phyloP scores from a whole-genome alignment of 495 filamentous ascomycete genomes.

The Xylaria longipes region DNA sequence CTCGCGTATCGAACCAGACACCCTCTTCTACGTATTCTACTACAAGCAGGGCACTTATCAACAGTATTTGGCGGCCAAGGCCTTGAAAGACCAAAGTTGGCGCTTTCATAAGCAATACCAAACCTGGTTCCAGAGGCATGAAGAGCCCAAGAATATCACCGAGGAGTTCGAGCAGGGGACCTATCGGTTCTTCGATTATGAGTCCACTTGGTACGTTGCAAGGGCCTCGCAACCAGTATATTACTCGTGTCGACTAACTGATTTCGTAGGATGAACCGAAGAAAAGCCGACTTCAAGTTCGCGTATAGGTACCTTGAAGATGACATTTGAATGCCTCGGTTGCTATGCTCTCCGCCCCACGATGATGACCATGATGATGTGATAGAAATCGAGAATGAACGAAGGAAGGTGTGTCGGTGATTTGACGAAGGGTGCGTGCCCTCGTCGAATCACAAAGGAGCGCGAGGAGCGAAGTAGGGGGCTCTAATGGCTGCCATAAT shows the following conservation, averaged over 20 bases:
- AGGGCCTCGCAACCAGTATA: background rate
- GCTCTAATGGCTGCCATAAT: conserved; percentile 5
- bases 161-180: conserved; percentile 99
- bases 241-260: conserved; percentile 19
- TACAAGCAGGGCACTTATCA: conserved; percentile 96
- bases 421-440: background rate
- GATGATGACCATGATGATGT: conserved; percentile 1
- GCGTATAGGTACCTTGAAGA: conserved; percentile 96
- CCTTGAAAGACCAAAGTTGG: conserved; percentile 96
- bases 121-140: conserved; percentile 98
- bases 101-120: conserved; percentile 99
- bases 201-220: conserved; percentile 90
- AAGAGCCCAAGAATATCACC: conserved; percentile 97
- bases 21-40: conserved; percentile 99
- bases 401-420: background rate
- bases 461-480: background rate
- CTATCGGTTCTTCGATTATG: conserved; percentile 99
- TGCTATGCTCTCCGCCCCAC: background rate
- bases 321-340: conserved; percentile 64
- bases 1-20: conserved; percentile 88
- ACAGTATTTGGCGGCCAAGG: conserved; percentile 95
- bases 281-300: conserved; percentile 98
- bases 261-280: conserved; percentile 88
- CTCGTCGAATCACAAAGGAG: background rate
- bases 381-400: background rate